Conservation (phyloP, 495 filamentous ascomycete genomes). For the Schizothecium vesticola region DNA sequence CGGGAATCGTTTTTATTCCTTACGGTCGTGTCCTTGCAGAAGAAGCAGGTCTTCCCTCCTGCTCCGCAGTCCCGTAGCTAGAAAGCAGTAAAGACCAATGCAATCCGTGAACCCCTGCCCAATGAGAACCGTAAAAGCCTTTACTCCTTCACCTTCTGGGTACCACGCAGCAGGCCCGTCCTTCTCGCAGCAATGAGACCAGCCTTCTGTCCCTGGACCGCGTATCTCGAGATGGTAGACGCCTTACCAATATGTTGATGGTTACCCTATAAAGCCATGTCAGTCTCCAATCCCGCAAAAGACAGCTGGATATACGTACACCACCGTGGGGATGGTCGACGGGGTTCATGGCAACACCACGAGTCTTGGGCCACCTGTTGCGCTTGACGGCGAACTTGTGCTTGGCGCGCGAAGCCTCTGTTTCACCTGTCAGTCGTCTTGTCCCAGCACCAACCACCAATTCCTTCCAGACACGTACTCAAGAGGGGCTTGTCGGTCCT, state of each 20-base stretch:
- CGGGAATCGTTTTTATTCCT: conserved; percentile 36
- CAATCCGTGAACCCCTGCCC: conserved; percentile 52
- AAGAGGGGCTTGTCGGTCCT: conserved; percentile 98
- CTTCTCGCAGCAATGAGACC: conserved; percentile 99
- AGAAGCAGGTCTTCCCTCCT: conserved; percentile 29
- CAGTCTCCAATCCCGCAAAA: conserved; percentile 20
- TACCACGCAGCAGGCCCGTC: conserved; percentile 98
- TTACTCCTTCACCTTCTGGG: conserved; percentile 98
- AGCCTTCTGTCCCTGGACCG: conserved; percentile 97
- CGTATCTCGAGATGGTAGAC: conserved; percentile 97
- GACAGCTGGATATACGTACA: conserved; percentile 33
- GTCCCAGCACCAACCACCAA: background rate
- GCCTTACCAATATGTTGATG: conserved; percentile 99
- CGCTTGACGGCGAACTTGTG: conserved; percentile 99
- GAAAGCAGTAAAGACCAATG: conserved; percentile 50
- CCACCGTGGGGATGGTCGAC: conserved; percentile 99
- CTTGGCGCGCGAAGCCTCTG: conserved; percentile 95
- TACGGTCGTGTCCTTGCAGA: conserved; percentile 31
- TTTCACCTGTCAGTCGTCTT: conserved; percentile 23
- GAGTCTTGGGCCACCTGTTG: conserved; percentile 99
- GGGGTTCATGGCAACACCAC: conserved; percentile 99
- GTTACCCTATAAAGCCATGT: conserved; percentile 68
- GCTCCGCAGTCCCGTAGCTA: conserved; percentile 45
- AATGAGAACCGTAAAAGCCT: conserved; percentile 48
- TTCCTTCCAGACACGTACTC: conserved; percentile 47